These are phyloP conservation scores for Angomonas deanei DNA, from an alignment of 208 protist genomes.

Conservation along the genomic window DNA sequence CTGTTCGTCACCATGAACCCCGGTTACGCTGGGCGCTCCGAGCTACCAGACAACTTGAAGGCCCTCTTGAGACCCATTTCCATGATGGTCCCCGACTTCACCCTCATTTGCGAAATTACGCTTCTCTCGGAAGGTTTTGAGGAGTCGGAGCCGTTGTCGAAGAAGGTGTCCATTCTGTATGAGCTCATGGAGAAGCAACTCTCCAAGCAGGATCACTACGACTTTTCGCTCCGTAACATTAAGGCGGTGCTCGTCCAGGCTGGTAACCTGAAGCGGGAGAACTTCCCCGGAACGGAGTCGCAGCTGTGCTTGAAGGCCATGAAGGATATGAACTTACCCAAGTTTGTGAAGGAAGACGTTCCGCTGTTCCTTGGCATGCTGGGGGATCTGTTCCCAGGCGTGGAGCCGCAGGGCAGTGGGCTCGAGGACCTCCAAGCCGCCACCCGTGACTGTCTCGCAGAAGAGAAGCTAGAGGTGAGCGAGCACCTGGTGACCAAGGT, in stretches of 20 bases:
- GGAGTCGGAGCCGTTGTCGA: constrained; percentile 90
- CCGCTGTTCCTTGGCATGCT: constrained; percentile 95
- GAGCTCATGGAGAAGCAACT: constrained; percentile 96
- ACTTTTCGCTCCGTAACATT: constrained; percentile 97
- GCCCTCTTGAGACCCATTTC: constrained; percentile 96
- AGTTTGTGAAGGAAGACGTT: constrained; percentile 96
- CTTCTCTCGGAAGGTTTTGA: constrained; percentile 97
- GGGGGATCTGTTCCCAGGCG: constrained; percentile 94
- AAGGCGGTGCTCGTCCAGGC: constrained; percentile 96
- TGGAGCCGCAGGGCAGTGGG: constrained; percentile 70
- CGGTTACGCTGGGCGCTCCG: constrained; percentile 97
- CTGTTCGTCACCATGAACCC: constrained; percentile 99
- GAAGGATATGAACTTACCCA: constrained; percentile 97
- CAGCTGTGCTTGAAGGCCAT: constrained; percentile 95
- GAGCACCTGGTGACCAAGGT: constrained; percentile 89
- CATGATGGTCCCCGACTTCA: constrained; percentile 98
- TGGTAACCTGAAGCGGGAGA: constrained; percentile 91
- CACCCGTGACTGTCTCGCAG: constrained; percentile 66
- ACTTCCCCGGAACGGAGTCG: constrained; percentile 90
- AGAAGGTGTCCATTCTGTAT: constrained; percentile 97
- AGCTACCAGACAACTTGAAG: constrained; percentile 99
- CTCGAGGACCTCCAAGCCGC: constrained; percentile 84
- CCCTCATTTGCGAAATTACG: constrained; percentile 97
- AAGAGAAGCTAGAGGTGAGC: constrained; percentile 71
- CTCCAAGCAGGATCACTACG: constrained; percentile 98